A percentile compares a stretch with the other conserved stretches of the same genome.
Conservation (phyloP, 768 basidiomycete genomes). For the Hygrophoropsis aurantiaca region DNA sequence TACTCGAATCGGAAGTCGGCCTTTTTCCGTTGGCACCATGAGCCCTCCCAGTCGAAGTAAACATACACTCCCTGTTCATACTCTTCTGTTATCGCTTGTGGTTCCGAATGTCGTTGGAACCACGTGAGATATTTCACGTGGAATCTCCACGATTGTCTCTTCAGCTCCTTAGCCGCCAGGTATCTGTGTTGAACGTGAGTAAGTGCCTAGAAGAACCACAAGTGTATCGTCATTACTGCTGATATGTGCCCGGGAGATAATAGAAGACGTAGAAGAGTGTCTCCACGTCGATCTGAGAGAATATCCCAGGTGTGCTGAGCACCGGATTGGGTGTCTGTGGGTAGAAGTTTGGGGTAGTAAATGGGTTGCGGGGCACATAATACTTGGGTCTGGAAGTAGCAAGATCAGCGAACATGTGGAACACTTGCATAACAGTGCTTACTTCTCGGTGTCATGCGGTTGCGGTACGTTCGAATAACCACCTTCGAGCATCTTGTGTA, state of each 20-base stretch:
- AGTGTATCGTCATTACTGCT: constrained; percentile 59
- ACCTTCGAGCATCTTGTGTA: constrained; percentile 93
- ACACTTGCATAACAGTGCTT: constrained; percentile 35
- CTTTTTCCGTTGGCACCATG: constrained; percentile 98
- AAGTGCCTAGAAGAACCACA: constrained; percentile 1
- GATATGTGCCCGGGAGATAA: constrained; percentile 95
- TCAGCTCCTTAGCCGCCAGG: constrained; percentile 94
- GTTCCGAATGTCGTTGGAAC: constrained; percentile 99
- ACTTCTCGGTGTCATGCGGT: constrained; percentile 96
- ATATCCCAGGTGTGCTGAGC: constrained; percentile 80
- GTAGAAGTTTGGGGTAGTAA: constrained; percentile 89
- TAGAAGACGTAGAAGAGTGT: constrained; percentile 99
- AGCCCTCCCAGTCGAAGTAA: constrained; percentile 99
- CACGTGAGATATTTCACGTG: constrained; percentile 99
- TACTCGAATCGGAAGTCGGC: constrained; percentile 97
- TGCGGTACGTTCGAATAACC: constrained; percentile 87
- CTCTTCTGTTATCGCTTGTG: constrained; percentile 97
- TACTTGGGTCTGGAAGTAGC: constrained; percentile 79
- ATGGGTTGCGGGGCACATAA: constrained; percentile 92
- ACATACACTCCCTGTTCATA: constrained; percentile 99
- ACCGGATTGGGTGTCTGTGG: constrained; percentile 84
- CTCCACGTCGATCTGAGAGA: constrained; percentile 92
- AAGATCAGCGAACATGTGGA: constrained; percentile 6
- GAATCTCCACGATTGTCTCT: constrained; percentile 98
- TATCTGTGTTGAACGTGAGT: constrained; percentile 50